phyloP scores from a whole-genome alignment of 176 grass and related monocot species.

The Pontederia crassipes region DNA sequence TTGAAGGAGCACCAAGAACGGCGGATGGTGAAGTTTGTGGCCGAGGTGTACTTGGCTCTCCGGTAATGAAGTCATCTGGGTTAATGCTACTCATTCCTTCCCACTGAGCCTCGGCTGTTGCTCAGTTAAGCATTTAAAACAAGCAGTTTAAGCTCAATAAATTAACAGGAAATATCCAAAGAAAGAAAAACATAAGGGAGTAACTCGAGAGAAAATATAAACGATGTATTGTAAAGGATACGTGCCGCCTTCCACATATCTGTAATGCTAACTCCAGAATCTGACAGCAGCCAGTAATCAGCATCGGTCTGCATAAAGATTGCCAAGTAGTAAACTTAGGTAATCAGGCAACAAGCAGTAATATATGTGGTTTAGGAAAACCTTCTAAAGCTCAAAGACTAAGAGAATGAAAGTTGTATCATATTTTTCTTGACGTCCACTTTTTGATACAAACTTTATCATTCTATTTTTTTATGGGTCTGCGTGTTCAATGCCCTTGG shows the following conservation, averaged over 20 bases:
- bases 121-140: constrained; percentile 21
- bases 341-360: no score
- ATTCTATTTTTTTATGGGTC: no score
- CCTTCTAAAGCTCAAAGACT: no score
- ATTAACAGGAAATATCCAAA: not conserved
- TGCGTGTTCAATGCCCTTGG: no score
- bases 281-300: constrained; percentile 85
- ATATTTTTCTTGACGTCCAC: not conserved
- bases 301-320: constrained; percentile 39
- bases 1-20: constrained; percentile 16
- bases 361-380: no score
- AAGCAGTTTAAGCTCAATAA: constrained; percentile 15
- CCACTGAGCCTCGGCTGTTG: constrained; percentile 42
- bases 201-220: not conserved
- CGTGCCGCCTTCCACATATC: constrained; percentile 69
- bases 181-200: not conserved
- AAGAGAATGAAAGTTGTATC: not conserved
- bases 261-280: constrained; percentile 49
- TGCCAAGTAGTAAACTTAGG: not conserved
- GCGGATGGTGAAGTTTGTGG: constrained; percentile 26
- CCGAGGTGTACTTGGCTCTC: constrained; percentile 32
- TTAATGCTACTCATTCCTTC: constrained; percentile 34
- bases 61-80: constrained; percentile 30
- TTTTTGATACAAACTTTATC: no score
- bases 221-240: constrained; percentile 41